Conservation (phyloP, 1,284 basidiomycete species). For the Trametes polyzona region DNA sequence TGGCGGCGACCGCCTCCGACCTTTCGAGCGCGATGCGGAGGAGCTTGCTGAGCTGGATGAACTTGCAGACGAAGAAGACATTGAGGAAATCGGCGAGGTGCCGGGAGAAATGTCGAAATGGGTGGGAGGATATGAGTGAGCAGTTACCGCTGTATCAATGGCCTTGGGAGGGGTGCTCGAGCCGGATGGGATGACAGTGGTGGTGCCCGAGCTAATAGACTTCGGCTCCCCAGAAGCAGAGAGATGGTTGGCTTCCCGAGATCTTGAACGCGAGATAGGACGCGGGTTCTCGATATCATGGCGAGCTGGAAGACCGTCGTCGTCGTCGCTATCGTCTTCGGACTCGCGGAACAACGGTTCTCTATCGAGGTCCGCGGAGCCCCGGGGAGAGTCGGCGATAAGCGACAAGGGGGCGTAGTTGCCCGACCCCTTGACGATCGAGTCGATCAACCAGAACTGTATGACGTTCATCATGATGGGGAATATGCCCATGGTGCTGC, state of each 20-base stretch:
- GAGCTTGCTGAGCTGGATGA: conserved; percentile 38
- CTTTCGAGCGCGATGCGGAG: conserved; percentile 30
- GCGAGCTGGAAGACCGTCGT: conserved; percentile 32
- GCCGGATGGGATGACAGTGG: conserved; percentile 30
- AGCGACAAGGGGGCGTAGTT: conserved; percentile 40
- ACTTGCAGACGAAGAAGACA: conserved; percentile 44
- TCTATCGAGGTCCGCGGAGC: conserved; percentile 44
- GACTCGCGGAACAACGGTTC: conserved; percentile 54
- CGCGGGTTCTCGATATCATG: conserved; percentile 52
- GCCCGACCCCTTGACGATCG: conserved; percentile 77
- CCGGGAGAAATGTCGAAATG: conserved; percentile 30
- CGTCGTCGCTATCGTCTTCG: conserved; percentile 62
- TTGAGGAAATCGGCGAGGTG: conserved; percentile 22
- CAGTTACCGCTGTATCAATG: conserved; percentile 35
- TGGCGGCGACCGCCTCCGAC: conserved; percentile 43
- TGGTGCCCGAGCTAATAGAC: conserved; percentile 33
- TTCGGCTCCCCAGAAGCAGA: conserved; percentile 39
- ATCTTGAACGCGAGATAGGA: conserved; percentile 38
- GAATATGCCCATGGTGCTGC: conserved; percentile 89
- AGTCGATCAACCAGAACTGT: conserved; percentile 89
- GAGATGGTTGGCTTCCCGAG: conserved; percentile 33
- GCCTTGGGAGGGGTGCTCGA: conserved; percentile 40
- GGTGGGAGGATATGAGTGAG: conserved; percentile 67
- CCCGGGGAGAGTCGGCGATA: conserved; percentile 39
- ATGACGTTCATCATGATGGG: conserved; percentile 92